Evolutionary conservation across 305 asterid species (phyloP), one percentile per base, ranked within the genome.

Genomic region (Ajuga reptans): DNA sequence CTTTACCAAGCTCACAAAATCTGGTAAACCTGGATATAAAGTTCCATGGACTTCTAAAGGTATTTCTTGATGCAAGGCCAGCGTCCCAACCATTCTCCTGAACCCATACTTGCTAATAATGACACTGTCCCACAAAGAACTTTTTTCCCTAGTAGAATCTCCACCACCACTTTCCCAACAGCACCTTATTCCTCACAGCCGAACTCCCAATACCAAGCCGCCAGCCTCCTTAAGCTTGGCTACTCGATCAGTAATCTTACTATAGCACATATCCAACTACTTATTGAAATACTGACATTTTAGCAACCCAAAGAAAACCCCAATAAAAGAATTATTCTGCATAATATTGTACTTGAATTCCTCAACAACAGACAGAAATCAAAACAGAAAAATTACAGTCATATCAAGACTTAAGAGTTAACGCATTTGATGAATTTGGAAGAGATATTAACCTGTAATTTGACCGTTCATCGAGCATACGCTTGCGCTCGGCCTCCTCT

Each of bases 401-500:
- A 51, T 65, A 49, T 41, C 29, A 49, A n/a, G 14, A 12, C 42
- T 57, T 31, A 33, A 60, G 18, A 55, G 39, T 43, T 15, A 47
- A 29, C 36, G 64, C 41, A 31, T 15, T 31, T 7, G 58, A 55
- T 29, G 54, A 37, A 49, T 10, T 29, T 36, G 12, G 37, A 47
- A 59, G 0, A 27, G 24, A 54, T 65, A 63, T 41, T 29, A 74
- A 93, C 98, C 98, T 93, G 88, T 84, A 90, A 84, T 82, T 89
- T 1, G 90, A 84, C 39, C 97, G 85, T 78, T 93, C 98, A n/a
- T 90, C 98, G 4, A 93, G 83, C 97, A 87, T 86, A 9, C 96
- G 84, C 75, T 89, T 93, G 52, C 98, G 88, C 81, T 93, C 98
- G 41, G 86, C 87, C 82, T 93, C 97, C 84, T 93, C 98, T 72